Evolutionary conservation across 768 basidiomycete genomes (phyloP), one percentile per base, ranked within the genome.

Genomic region (Tulasnella sp.): DNA sequence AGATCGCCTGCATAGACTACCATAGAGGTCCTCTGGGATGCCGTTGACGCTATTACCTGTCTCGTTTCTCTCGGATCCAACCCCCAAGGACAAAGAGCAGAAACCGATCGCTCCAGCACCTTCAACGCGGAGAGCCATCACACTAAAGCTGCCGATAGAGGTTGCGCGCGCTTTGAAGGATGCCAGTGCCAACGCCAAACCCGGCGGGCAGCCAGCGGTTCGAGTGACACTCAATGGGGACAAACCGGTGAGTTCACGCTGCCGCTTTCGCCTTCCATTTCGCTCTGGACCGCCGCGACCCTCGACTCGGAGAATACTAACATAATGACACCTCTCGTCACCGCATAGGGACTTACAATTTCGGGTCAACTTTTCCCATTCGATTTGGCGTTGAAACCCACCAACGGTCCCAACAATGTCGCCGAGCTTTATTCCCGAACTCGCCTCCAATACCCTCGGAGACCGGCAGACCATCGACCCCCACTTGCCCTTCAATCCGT

Each of bases 101-200:
- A 62, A 77, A 52, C 52, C 56, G 46, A 77, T 77, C 34, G 52
- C 38, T 36, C 62, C 62, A 68, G 27, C 62, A 31, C 62, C 62
- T 16, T 68, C 62, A 68, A 62, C 39, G 76, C 73, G 71, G 39
- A 73, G 42, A 34, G 78, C 78, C 27, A 40, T 79, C 40, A 40
- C 56, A 31, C 39, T 79, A 39, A 79, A 74, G 78, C 71, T 79
- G 40, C 38, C 78, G 36, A 68, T 38, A 10, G 78, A 79, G 48
- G 40, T 42, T 48, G 78, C 52, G 34, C 78, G 78, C 36, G 68
- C 78, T 31, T 73, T 79, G 38, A 79, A 79, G 78, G 78, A 79
- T 72, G 78, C 78, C 18, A 44, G 40, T 72, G 48, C 71, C 8
- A 48, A 72, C 24, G 78, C 71, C 62, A 52, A 56, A 31, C 31